phyloP scores from a whole-genome alignment of 805 yeast species.

The Suhomyces tanzawaensis region DNA sequence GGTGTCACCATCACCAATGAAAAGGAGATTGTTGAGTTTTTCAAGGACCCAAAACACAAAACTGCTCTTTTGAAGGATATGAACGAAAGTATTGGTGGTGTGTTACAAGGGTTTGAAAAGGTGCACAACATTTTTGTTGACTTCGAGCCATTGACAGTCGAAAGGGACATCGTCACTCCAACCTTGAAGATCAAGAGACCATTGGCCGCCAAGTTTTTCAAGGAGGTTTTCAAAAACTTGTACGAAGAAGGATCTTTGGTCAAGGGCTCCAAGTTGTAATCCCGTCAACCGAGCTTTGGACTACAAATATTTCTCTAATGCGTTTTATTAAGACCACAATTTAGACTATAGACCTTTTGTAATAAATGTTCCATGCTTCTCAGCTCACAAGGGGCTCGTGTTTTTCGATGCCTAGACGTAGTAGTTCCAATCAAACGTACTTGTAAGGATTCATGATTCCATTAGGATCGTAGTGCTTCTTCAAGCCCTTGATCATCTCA shows the following conservation, averaged over 20 bases:
- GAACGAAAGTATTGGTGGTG: slow-evolving; percentile 19
- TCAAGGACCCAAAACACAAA: slow-evolving; percentile 18
- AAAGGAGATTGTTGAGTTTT: slow-evolving; percentile 10
- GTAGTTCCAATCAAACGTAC: slow-evolving; percentile 51
- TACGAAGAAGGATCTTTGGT: slow-evolving; percentile 37
- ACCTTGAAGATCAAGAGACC: slow-evolving; percentile 53
- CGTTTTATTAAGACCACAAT: too few relatives aligned
- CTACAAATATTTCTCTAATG: too few relatives aligned
- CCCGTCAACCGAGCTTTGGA: too few relatives aligned
- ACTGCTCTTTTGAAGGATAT: slow-evolving; percentile 19
- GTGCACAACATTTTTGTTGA: slow-evolving; percentile 28
- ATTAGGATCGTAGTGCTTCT: slow-evolving; percentile 84
- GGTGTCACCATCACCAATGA: slow-evolving; percentile 10
- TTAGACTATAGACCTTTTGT: too few relatives aligned
- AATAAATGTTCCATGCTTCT: too few relatives aligned
- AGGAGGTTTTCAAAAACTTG: slow-evolving; percentile 24
- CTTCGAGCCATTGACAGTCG: slow-evolving; percentile 44
- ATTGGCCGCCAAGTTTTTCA: slow-evolving; percentile 29
- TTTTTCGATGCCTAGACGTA: too few relatives aligned
- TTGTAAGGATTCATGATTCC: slow-evolving; percentile 94
- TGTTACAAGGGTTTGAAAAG: slow-evolving; percentile 33
- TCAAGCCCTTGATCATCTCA: slow-evolving; percentile 71
- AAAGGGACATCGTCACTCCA: slow-evolving; percentile 64
- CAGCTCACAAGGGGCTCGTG: too few relatives aligned
- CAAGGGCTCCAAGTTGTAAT: slow-evolving; percentile 4